Base-by-base conservation (phyloP, 441 rosid genomes). In the Bocquillonia castaneifolia region DNA sequence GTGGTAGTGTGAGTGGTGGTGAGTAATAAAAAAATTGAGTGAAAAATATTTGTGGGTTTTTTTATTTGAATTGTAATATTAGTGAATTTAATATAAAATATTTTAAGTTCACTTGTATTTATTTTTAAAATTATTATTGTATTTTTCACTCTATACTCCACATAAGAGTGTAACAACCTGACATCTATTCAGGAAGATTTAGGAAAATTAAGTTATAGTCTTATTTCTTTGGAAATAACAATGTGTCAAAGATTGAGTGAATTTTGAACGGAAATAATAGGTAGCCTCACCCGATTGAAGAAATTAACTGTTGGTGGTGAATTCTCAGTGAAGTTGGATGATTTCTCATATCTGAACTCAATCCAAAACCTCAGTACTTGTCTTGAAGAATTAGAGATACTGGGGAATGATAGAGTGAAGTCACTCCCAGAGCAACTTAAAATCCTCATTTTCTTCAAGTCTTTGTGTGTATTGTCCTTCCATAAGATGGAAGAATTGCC, bases 381-480 rank as follows among this genome's bases (percentile, higher is more conserved):
- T 40, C 74, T 77, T 36, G 64, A 77, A 40, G 8, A 53, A n/a
- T 37, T 70, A 34, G 0, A 0, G 0, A 57, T 74, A 42, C 3
- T 0, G 2, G 79, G 78, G 2, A 69, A 70, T 9, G 34, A 68
- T 32, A 0, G 2, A 12, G 28, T 5, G 3, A 51, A 9, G 44
- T 69, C 64, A 28, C 26, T 78, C 26, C 81, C 81, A 0, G 28
- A 68, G 50, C 76, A 78, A 57, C 66, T 74, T 48, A 76, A 61
- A 65, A 51, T 64, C 59, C 65, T 72, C 53, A 74, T 76, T 28
- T 34, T 47, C 34, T 71, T 78, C 10, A 69, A 40, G 22, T 14
- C 29, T 5, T 36, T 78, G 67, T 1, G 3, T 0, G 59, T 78
- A 53, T 12, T 14, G 1, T 71, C 71, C 22, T n/a, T 37, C 0